Conservation (phyloP, 306 rosid genomes). For the Cicer pinnatifidum region DNA sequence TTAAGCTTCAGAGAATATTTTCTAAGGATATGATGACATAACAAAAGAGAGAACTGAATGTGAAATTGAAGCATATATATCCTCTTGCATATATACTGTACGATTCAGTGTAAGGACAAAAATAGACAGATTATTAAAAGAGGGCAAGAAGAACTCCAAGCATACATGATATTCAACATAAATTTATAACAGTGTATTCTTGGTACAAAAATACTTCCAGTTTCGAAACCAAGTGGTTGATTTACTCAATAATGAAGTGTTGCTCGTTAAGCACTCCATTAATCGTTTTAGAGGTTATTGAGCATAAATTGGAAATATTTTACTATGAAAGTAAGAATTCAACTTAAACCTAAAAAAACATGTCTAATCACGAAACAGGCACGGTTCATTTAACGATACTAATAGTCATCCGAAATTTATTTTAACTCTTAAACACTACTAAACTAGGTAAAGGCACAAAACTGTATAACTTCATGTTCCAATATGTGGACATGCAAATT, state of each 20-base stretch:
- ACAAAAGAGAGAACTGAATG: background rate
- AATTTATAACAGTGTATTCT: background rate
- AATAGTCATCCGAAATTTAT: background rate
- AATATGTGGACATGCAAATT: too few species aligned
- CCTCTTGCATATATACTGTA: background rate
- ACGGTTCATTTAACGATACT: background rate
- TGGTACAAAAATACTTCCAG: background rate
- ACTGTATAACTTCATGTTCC: background rate
- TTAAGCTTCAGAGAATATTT: background rate
- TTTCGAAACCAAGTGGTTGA: background rate
- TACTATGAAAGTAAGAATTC: background rate
- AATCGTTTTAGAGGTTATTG: background rate
- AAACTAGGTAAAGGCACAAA: background rate
- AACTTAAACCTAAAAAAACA: background rate
- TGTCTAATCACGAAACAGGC: background rate
- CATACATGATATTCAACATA: constrained; percentile 2
- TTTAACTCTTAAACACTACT: background rate
- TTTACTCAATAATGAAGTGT: background rate
- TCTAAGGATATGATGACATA: background rate
- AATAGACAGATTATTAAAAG: background rate
- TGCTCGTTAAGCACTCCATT: background rate
- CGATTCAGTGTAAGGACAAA: background rate
- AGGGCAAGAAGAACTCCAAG: background rate
- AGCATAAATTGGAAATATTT: background rate
- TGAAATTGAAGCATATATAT: background rate